A percentile compares a stretch with the other conserved stretches of the same genome.
Evolutionary conservation across 176 grass and related monocot species (phyloP).

Genomic region (Rhynchospora pubera): DNA sequence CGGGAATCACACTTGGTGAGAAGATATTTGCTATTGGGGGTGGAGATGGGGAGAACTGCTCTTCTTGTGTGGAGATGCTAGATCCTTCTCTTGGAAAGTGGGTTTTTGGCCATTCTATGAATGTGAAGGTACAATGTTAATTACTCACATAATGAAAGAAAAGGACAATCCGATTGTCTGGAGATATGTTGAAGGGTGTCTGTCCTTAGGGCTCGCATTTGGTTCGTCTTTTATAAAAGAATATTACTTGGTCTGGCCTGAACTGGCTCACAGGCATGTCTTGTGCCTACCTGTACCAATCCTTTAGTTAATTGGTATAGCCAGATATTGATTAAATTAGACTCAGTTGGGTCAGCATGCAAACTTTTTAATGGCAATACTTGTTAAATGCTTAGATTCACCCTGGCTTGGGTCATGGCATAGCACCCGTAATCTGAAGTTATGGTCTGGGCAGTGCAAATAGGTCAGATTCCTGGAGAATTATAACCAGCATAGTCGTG

Average conservation of each 20-base stretch:
- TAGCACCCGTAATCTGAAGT: no score
- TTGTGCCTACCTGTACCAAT: neutral
- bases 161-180: neutral
- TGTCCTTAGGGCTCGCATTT: neutral
- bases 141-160: neutral
- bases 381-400: no score
- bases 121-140: conserved; percentile 16
- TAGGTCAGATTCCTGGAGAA: neutral
- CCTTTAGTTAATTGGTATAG: neutral
- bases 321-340: neutral
- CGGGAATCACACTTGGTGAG: conserved; percentile 45
- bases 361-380: neutral
- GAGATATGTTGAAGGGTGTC: neutral
- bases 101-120: conserved; percentile 46
- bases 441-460: no score
- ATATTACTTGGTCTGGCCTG: neutral
- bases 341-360: neutral
- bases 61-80: conserved; percentile 84
- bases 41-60: conserved; percentile 43
- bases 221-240: neutral
- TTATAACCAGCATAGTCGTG: no score
- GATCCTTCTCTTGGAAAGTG: conserved; percentile 70
- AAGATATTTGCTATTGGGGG: conserved; percentile 92
- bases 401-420: no score
- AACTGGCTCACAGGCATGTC: neutral